Base-by-base conservation (phyloP, 352 stramenopile genomes). In the Pythium monospermum region DNA sequence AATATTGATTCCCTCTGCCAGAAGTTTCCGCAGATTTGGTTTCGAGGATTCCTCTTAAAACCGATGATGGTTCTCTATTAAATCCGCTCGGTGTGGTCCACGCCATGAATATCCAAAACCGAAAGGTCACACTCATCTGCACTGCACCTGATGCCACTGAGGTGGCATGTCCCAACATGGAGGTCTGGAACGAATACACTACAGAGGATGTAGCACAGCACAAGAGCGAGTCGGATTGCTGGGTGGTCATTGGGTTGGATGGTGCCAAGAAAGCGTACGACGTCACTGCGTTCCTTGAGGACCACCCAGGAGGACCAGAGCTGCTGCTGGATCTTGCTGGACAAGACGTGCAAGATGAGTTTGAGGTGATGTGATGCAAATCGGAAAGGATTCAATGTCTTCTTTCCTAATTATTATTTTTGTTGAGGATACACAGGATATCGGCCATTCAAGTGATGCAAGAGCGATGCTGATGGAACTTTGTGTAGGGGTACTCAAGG, bases 221-320 rank as follows among this genome's bases (percentile, higher is more conserved):
- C 66, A 87, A 85, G 46, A 80, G 67, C 23, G 77, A 62, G 13
- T 65, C 85, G 55, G 83, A 95, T 64, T 91, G 79, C 73, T 95
- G 83, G 83, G 79, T 95, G 64, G 78, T 95, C 61, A 76, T 94
- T 55, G 66, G 72, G 30, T 66, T 80, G 5, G 67, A 82, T 11
- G 83, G 83, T 43, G 45, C 82, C 12, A 72, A 72, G 59, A 96
- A 97, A 71, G 95, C 99, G 21, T 99, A 99, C 70, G 94, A 99
- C 68, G 91, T 99, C 30, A 97, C 94, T 19, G 83, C 84, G 46
- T 99, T 99, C 77, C 76, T 99, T 45, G 94, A 99, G 62, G 95
- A 99, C 69, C 97, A 99, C 75, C 97, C 97, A n/a, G 97, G 97
- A 66, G 97, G 97, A 46, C 89, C 96, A 8, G 96, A 99, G 76